Evolutionary conservation across 805 yeast species (phyloP).

Genomic region (Saccharomycopsis javanensis): DNA sequence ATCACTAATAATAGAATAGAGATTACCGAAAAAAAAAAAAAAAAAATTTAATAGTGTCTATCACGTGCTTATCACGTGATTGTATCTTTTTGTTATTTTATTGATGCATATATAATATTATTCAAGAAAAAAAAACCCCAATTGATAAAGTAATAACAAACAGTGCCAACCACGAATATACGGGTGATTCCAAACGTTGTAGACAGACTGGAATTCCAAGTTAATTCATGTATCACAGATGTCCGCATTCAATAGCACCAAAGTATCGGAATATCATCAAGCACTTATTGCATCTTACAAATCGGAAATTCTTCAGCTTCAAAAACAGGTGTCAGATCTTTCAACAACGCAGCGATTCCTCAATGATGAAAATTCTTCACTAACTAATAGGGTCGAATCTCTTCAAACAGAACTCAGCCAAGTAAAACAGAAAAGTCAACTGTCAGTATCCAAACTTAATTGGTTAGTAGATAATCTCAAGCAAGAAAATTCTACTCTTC

Average conservation of each 20-base stretch:
- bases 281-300: background rate
- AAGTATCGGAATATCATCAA: conserved; percentile 3
- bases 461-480: conserved; percentile 2
- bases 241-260: background rate
- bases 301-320: background rate
- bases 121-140: too few relatives aligned
- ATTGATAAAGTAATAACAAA: too few relatives aligned
- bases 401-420: background rate
- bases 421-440: background rate
- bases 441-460: background rate
- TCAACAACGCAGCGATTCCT: conserved; percentile 2
- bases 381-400: background rate
- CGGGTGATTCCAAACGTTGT: too few relatives aligned
- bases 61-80: too few relatives aligned
- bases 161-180: too few relatives aligned
- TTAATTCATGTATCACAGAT: background rate
- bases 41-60: too few relatives aligned
- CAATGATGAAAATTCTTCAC: background rate
- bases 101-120: too few relatives aligned
- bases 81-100: too few relatives aligned
- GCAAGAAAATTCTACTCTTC: background rate
- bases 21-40: too few relatives aligned
- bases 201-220: too few relatives aligned
- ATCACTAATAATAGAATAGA: too few relatives aligned
- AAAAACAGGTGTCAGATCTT: background rate